These are phyloP conservation scores for Syzygium aqueum DNA, from an alignment of 345 rosid genomes.

Conservation along the genomic window DNA sequence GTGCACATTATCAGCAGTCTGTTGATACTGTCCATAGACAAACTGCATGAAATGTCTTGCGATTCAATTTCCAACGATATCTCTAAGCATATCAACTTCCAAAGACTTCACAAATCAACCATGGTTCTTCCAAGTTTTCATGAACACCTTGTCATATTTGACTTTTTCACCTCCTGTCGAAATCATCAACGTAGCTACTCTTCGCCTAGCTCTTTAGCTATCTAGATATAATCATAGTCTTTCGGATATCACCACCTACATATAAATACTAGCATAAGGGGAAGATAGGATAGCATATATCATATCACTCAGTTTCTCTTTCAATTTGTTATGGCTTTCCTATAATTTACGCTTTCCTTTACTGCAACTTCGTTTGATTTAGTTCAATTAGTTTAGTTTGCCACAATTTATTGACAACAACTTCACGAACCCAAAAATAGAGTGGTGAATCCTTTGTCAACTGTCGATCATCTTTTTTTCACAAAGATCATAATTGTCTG, in stretches of 20 bases:
- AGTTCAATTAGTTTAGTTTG: not conserved
- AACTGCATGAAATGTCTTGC: not conserved
- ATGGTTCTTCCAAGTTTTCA: not conserved
- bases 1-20: not conserved
- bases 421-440: not conserved
- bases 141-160: not conserved
- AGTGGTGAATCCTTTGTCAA: not conserved
- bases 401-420: not conserved
- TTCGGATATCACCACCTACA: not conserved
- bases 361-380: not conserved
- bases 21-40: not conserved
- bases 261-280: not conserved
- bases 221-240: no score
- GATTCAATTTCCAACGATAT: not conserved
- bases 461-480: not conserved
- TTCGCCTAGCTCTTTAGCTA: not conserved
- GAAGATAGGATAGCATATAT: not conserved
- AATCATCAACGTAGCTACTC: not conserved
- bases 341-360: not conserved
- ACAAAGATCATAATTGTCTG: not conserved
- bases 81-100: not conserved
- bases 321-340: not conserved
- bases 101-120: not conserved
- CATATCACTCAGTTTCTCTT: not conserved
- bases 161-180: not conserved